Evolutionary conservation across 108 stramenopile genomes (phyloP).

Genomic region (Stephanodiscus triporus): DNA sequence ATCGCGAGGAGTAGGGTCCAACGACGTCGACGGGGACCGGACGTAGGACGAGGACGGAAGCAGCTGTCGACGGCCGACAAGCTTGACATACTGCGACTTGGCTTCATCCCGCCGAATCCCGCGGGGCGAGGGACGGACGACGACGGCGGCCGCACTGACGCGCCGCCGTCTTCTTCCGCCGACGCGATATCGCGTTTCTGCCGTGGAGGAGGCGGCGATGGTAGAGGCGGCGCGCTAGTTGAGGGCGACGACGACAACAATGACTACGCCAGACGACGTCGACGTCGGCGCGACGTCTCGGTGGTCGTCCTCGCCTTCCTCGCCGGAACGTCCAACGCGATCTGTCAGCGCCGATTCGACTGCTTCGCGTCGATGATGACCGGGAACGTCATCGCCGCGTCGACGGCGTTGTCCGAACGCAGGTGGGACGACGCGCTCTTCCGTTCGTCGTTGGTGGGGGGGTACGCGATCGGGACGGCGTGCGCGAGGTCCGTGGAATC

Average conservation of each 20-base stretch:
- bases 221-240: too few relatives aligned
- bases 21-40: too few relatives aligned
- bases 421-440: conserved; percentile 19
- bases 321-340: conserved; percentile 34
- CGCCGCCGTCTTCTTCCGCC: neutral
- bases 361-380: conserved; percentile 45
- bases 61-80: neutral
- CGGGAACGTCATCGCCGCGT: conserved; percentile 30
- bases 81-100: neutral
- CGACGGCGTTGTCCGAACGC: conserved; percentile 14
- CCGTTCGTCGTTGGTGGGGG: conserved; percentile 18
- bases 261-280: too few relatives aligned
- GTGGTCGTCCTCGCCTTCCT: conserved; percentile 24
- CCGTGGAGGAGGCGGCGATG: neutral
- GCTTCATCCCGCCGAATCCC: neutral
- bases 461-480: conserved; percentile 20
- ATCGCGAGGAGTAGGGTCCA: too few relatives aligned
- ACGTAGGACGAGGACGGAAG: neutral
- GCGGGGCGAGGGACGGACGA: neutral
- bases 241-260: too few relatives aligned
- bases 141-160: neutral
- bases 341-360: conserved; percentile 21
- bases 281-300: conserved; percentile 7
- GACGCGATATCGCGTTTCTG: neutral
- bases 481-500: conserved; percentile 7